These are phyloP conservation scores for Fusarium sp. DNA, from an alignment of 2,329 filamentous ascomycete species.

Conservation along the genomic window DNA sequence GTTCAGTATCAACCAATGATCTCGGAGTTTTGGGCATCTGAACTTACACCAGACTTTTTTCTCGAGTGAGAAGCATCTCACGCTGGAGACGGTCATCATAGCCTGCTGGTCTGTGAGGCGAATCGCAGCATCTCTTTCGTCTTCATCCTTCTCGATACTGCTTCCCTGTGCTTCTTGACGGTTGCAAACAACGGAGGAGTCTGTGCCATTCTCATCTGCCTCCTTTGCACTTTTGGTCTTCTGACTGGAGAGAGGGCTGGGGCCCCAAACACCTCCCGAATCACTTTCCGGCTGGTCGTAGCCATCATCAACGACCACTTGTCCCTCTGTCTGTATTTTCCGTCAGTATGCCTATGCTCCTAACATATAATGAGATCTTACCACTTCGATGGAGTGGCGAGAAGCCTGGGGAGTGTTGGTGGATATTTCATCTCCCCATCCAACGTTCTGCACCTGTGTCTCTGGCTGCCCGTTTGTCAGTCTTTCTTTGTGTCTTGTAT, in stretches of 20 bases:
- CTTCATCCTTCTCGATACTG: too few species aligned
- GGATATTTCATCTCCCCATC: too few species aligned
- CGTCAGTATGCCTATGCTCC: neutral
- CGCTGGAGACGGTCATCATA: slow-evolving; percentile 8
- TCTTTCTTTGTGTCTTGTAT: too few species aligned
- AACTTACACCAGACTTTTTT: slow-evolving; percentile 34
- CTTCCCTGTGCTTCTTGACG: neutral
- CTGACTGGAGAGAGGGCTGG: neutral
- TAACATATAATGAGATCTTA: too few species aligned
- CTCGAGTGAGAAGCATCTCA: slow-evolving; percentile 11
- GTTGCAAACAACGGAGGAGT: neutral
- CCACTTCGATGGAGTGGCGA: neutral
- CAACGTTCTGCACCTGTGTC: too few species aligned
- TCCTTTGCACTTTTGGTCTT: too few species aligned
- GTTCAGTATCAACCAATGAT: neutral
- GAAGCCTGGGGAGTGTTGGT: too few species aligned
- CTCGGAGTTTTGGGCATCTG: neutral
- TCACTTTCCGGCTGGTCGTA: neutral
- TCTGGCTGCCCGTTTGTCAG: too few species aligned
- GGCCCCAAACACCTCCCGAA: too few species aligned
- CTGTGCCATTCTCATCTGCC: neutral
- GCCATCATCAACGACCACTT: neutral
- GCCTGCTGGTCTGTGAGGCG: slow-evolving; percentile 22
- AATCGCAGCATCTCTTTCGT: too few species aligned
- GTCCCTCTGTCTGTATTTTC: neutral